Conservation (phyloP, 2,329 filamentous ascomycete species). For the Sporothrix luriei region DNA sequence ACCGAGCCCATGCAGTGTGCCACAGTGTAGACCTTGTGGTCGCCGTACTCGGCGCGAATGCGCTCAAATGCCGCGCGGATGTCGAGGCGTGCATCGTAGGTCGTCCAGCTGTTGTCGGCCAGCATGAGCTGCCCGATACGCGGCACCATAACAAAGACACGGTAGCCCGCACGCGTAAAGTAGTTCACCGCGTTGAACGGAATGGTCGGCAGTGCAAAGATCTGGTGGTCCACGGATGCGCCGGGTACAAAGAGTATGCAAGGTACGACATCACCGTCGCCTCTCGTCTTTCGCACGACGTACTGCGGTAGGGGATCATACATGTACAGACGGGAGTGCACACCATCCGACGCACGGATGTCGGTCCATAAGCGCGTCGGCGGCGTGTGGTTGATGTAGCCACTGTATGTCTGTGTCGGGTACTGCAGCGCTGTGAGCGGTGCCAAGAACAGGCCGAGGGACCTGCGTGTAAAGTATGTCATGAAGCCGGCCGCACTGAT, state of each 20-base stretch:
- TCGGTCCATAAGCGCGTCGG: slow-evolving; percentile 48
- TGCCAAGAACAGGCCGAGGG: slow-evolving; percentile 55
- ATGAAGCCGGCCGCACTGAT: slow-evolving; percentile 55
- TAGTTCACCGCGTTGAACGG: slow-evolving; percentile 66
- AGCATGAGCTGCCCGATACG: slow-evolving; percentile 59
- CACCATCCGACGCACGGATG: slow-evolving; percentile 56
- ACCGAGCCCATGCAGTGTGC: slow-evolving; percentile 67
- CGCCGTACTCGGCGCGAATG: slow-evolving; percentile 50
- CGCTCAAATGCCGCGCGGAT: slow-evolving; percentile 58
- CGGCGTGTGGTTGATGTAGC: slow-evolving; percentile 56
- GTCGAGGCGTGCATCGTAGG: slow-evolving; percentile 62
- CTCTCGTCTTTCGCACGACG: neutral
- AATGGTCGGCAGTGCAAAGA: slow-evolving; percentile 65
- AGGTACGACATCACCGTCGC: slow-evolving; percentile 41
- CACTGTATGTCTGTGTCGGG: slow-evolving; percentile 51
- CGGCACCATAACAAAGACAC: slow-evolving; percentile 60
- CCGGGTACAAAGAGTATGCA: slow-evolving; percentile 65
- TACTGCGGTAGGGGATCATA: slow-evolving; percentile 59
- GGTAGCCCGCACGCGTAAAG: slow-evolving; percentile 62
- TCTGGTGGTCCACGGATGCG: slow-evolving; percentile 64
- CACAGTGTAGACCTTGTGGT: slow-evolving; percentile 56
- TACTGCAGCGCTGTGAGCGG: slow-evolving; percentile 61
- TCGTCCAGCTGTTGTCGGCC: slow-evolving; percentile 58
- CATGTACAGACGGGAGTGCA: slow-evolving; percentile 57
- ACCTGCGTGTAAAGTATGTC: slow-evolving; percentile 59